Percentiles rank a stretch among this genome's conserved stretches.
Evolutionary conservation across 1,284 basidiomycete genomes (phyloP).

Genomic region (Cutaneotrichosporon curvatum): DNA sequence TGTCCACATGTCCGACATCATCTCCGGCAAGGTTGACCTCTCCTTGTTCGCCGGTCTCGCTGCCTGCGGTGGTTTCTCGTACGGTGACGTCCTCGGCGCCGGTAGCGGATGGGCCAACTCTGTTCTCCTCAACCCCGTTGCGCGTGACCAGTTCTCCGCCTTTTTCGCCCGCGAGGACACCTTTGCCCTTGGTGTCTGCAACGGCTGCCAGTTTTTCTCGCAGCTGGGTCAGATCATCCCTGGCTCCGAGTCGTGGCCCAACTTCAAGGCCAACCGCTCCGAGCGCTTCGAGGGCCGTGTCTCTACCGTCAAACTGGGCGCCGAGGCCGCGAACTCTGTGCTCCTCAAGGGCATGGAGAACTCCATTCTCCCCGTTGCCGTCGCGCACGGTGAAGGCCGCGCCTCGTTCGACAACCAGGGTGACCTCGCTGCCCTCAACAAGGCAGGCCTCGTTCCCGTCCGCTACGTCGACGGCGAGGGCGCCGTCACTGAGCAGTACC

Average conservation of each 20-base stretch:
- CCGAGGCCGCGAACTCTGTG: conserved; percentile 54
- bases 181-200: conserved; percentile 92
- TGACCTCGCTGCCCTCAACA: conserved; percentile 47
- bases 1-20: conserved; percentile 97
- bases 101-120: conserved; percentile 98
- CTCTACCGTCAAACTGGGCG: conserved; percentile 68
- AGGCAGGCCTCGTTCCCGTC: conserved; percentile 57
- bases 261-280: conserved; percentile 81
- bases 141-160: conserved; percentile 63
- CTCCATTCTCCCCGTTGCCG: conserved; percentile 78
- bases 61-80: conserved; percentile 97
- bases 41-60: conserved; percentile 74
- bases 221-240: conserved; percentile 81
- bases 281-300: conserved; percentile 88
- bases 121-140: conserved; percentile 69
- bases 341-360: conserved; percentile 85
- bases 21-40: conserved; percentile 62
- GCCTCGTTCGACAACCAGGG: conserved; percentile 59
- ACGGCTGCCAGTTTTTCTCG: conserved; percentile 95
- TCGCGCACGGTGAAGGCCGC: conserved; percentile 94
- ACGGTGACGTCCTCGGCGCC: conserved; percentile 95
- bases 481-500: conserved; percentile 65
- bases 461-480: conserved; percentile 70
- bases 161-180: conserved; percentile 78
- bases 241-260: conserved; percentile 78